Evolutionary conservation across 1,284 basidiomycete genomes (phyloP).

Genomic region (Sutorius eximius): DNA sequence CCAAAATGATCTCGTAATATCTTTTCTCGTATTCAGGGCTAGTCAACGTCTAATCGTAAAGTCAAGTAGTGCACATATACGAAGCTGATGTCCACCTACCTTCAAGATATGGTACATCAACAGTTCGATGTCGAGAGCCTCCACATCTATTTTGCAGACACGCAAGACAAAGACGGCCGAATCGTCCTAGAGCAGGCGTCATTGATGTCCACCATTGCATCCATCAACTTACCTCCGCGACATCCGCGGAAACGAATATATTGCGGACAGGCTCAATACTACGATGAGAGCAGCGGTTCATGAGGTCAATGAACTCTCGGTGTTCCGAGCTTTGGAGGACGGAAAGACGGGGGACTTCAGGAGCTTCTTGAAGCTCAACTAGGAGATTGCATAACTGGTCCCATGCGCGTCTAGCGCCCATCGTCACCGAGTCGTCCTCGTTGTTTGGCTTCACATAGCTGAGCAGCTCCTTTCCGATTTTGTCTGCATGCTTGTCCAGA

Average conservation of each 20-base stretch:
- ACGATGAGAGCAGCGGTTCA: conserved; percentile 65
- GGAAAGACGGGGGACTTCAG: conserved; percentile 64
- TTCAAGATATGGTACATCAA: conserved; percentile 83
- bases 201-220: background rate
- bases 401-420: conserved; percentile 75
- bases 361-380: conserved; percentile 73
- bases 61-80: background rate
- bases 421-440: conserved; percentile 57
- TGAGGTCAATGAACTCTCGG: conserved; percentile 64
- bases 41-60: conserved; percentile 37
- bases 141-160: conserved; percentile 73
- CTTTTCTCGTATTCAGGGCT: conserved; percentile 47
- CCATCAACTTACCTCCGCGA: conserved; percentile 46
- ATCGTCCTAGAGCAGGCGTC: conserved; percentile 42
- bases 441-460: conserved; percentile 64
- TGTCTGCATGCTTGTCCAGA: conserved; percentile 79
- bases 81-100: conserved; percentile 39
- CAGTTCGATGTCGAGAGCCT: conserved; percentile 82
- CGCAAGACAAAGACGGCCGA: conserved; percentile 61
- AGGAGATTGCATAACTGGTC: conserved; percentile 72
- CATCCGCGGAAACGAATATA: conserved; percentile 66
- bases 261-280: conserved; percentile 61
- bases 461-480: conserved; percentile 80
- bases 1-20: conserved; percentile 75
- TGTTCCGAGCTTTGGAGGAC: conserved; percentile 51